Evolutionary conservation across 805 yeast genomes (phyloP).

Genomic region (Wickerhamomyces bovis): DNA sequence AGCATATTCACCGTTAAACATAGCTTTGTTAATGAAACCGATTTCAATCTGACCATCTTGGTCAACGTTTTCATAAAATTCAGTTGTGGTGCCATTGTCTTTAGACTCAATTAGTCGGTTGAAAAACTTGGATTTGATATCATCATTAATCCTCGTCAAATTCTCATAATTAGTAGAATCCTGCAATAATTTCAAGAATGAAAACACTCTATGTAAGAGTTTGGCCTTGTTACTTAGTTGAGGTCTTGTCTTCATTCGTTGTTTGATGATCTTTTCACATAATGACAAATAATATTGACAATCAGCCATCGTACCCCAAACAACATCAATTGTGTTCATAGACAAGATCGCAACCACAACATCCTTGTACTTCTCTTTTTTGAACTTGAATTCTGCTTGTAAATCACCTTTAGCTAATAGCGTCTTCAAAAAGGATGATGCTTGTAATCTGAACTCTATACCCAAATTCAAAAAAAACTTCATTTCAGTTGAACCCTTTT

Average conservation of each 20-base stretch:
- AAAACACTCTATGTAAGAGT: conserved; percentile 70
- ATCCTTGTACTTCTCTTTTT: conserved; percentile 71
- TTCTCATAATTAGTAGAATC: conserved; percentile 43
- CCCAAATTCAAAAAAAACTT: conserved; percentile 68
- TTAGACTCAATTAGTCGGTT: conserved; percentile 9
- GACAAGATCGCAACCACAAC: conserved; percentile 76
- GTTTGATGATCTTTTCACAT: conserved; percentile 68
- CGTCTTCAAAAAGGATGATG: conserved; percentile 57
- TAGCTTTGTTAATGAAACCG: conserved; percentile 25
- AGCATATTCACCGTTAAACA: conserved; percentile 14
- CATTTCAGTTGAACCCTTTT: conserved; percentile 61
- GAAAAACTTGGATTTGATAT: conserved; percentile 9
- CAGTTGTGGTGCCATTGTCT: conserved; percentile 21
- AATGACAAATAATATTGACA: conserved; percentile 70
- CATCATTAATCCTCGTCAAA: conserved; percentile 12
- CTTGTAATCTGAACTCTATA: conserved; percentile 67
- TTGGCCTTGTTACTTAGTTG: conserved; percentile 70
- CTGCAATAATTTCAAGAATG: conserved; percentile 67
- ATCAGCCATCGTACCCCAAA: conserved; percentile 88
- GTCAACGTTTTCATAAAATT: conserved; percentile 37
- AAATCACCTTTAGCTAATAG: conserved; percentile 45
- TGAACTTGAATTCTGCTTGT: conserved; percentile 28
- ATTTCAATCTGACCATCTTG: conserved; percentile 43
- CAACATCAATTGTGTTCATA: conserved; percentile 83
- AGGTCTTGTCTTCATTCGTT: conserved; percentile 60